phyloP scores from a whole-genome alignment of 495 filamentous ascomycete species.

The Penicillium cataractarum region DNA sequence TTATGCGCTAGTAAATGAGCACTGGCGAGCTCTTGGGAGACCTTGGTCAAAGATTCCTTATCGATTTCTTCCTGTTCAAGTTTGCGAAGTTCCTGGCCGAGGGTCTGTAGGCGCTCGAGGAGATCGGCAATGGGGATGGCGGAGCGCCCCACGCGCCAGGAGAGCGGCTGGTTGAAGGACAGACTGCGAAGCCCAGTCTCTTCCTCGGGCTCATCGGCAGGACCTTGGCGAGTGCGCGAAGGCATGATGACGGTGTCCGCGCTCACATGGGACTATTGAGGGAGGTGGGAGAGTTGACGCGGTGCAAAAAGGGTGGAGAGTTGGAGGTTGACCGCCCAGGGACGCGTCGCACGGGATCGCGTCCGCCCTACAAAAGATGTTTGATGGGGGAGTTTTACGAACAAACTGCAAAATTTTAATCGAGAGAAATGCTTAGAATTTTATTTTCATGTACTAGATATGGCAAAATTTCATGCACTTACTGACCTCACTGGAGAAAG shows the following conservation, averaged over 20 bases:
- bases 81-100: slow-evolving; percentile 81
- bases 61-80: slow-evolving; percentile 89
- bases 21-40: slow-evolving; percentile 86
- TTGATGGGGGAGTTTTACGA: neutral
- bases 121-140: slow-evolving; percentile 83
- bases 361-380: slow-evolving; percentile 21
- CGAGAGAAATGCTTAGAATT: neutral
- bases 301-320: slow-evolving; percentile 24
- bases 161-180: slow-evolving; percentile 81
- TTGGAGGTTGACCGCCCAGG: slow-evolving; percentile 33
- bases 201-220: slow-evolving; percentile 44
- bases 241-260: slow-evolving; percentile 43
- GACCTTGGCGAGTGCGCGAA: slow-evolving; percentile 52
- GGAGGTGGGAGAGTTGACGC: slow-evolving; percentile 25
- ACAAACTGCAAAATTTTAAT: neutral
- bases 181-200: slow-evolving; percentile 43
- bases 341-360: slow-evolving; percentile 36
- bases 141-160: slow-evolving; percentile 87
- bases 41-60: slow-evolving; percentile 74
- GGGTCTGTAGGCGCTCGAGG: slow-evolving; percentile 73
- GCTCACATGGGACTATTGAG: slow-evolving; percentile 29
- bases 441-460: neutral
- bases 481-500: neutral
- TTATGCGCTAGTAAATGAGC: slow-evolving; percentile 85
- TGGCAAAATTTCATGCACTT: neutral